These are phyloP conservation scores for Pseudozyma flocculosa DNA, from an alignment of 1,284 basidiomycete species.

Conservation along the genomic window DNA sequence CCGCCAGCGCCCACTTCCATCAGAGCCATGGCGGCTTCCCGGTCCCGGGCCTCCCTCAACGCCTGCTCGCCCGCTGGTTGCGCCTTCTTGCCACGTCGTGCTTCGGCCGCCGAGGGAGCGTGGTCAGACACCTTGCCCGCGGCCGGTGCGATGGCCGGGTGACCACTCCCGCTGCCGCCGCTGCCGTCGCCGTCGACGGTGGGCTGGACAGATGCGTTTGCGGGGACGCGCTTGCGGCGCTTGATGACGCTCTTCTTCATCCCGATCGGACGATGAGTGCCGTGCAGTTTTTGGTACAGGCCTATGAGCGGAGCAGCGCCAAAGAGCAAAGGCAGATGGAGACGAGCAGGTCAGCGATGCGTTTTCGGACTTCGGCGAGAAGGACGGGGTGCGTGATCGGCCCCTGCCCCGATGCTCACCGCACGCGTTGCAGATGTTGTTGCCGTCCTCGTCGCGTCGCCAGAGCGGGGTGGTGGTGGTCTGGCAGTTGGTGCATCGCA, in stretches of 20 bases:
- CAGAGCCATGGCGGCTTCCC: conserved; percentile 53
- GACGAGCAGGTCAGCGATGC: conserved; percentile 1
- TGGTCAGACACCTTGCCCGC: conserved; percentile 14
- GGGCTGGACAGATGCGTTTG: conserved; percentile 28
- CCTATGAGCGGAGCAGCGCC: conserved; percentile 62
- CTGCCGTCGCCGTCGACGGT: conserved; percentile 2
- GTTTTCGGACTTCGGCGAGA: too few relatives aligned
- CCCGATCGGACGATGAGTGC: conserved; percentile 90
- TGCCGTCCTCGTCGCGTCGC: conserved; percentile 86
- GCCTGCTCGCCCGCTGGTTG: conserved; percentile 17
- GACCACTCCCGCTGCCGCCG: conserved; percentile 18
- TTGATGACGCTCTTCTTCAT: conserved; percentile 99
- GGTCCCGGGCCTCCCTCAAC: conserved; percentile 44
- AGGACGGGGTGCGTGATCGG: too few relatives aligned
- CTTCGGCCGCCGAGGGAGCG: conserved; percentile 9
- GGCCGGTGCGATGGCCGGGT: conserved; percentile 30
- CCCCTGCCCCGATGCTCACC: conserved; percentile 8
- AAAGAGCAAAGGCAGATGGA: conserved; percentile 5
- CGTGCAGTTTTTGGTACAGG: conserved; percentile 96
- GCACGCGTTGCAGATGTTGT: conserved; percentile 85
- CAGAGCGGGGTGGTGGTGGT: conserved; percentile 86
- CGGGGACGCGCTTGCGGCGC: conserved; percentile 80
- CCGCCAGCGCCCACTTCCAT: conserved; percentile 50
- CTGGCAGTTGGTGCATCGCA: conserved; percentile 77
- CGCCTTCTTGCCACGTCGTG: conserved; percentile 21